Conservation (phyloP, 495 filamentous ascomycete species). For the Daldinia childiae region DNA sequence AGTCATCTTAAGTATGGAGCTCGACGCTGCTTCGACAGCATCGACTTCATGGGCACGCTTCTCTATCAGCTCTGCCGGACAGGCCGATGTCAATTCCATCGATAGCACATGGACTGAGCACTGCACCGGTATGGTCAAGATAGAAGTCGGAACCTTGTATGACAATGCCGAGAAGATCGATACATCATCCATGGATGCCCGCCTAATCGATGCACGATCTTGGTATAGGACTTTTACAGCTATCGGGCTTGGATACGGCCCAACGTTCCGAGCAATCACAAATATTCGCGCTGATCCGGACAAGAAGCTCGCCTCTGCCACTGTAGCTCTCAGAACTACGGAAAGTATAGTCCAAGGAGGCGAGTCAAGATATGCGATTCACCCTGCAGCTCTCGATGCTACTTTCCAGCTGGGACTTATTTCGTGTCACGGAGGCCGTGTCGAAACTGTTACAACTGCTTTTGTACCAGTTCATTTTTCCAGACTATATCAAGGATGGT, state of each 20-base stretch:
- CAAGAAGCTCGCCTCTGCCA: conserved; percentile 10
- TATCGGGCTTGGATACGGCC: conserved; percentile 38
- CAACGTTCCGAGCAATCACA: conserved; percentile 33
- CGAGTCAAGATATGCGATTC: conserved; percentile 49
- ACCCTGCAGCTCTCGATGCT: conserved; percentile 49
- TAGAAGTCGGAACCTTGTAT: not conserved
- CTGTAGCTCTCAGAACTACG: conserved; percentile 41
- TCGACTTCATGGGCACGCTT: conserved; percentile 27
- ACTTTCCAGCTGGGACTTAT: conserved; percentile 39
- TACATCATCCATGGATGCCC: conserved; percentile 1
- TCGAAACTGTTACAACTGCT: not conserved
- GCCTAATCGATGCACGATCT: not conserved
- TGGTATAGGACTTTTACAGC: conserved; percentile 36
- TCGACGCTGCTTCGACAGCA: not conserved
- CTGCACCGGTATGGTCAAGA: conserved; percentile 41
- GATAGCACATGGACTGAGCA: conserved; percentile 33
- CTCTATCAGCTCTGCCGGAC: conserved; percentile 23
- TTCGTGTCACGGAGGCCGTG: conserved; percentile 31
- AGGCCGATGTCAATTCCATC: not conserved
- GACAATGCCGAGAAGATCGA: not conserved
- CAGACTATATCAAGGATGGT: conserved; percentile 1
- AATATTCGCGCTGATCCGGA: conserved; percentile 20
- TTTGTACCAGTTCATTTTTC: conserved; percentile 23
- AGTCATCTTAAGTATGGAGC: conserved; percentile 17
- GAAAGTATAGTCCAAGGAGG: conserved; percentile 40